A percentile compares a stretch with the other conserved stretches of the same genome.
phyloP scores from a whole-genome alignment of 768 basidiomycete species.

The Kondoa subrosea region DNA sequence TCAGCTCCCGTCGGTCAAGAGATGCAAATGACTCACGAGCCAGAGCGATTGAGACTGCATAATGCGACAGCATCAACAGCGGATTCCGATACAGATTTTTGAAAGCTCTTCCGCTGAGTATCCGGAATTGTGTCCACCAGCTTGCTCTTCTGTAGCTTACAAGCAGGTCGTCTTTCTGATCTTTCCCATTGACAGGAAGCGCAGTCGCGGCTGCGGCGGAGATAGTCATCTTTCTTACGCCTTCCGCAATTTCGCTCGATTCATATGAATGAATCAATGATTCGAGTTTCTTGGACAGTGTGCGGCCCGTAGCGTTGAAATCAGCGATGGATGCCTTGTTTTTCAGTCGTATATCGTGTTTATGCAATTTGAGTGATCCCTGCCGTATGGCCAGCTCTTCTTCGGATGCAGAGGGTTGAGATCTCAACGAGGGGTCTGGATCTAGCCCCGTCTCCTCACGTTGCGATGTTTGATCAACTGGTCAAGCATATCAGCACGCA shows the following conservation, averaged over 20 bases:
- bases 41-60: slow-evolving; percentile 60
- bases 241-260: slow-evolving; percentile 44
- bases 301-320: not conserved
- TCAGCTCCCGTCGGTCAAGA: slow-evolving; percentile 9
- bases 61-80: slow-evolving; percentile 76
- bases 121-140: slow-evolving; percentile 78
- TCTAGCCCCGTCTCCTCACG: too few species aligned
- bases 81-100: slow-evolving; percentile 96
- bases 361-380: not conserved
- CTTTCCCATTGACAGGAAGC: slow-evolving; percentile 37
- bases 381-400: slow-evolving; percentile 46
- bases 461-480: slow-evolving; percentile 4
- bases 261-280: slow-evolving; percentile 58
- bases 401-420: slow-evolving; percentile 32
- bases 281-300: slow-evolving; percentile 44
- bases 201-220: slow-evolving; percentile 43
- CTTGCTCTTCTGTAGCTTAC: slow-evolving; percentile 50
- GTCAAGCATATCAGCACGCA: not conserved
- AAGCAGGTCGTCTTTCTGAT: slow-evolving; percentile 45
- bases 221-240: slow-evolving; percentile 27
- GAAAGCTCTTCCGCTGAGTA: slow-evolving; percentile 87
- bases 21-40: slow-evolving; percentile 44
- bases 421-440: not conserved
- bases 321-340: not conserved
- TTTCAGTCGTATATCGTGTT: not conserved